Base-by-base conservation (phyloP, 2,329 filamentous ascomycete species). In the Claviceps quebecensis region DNA sequence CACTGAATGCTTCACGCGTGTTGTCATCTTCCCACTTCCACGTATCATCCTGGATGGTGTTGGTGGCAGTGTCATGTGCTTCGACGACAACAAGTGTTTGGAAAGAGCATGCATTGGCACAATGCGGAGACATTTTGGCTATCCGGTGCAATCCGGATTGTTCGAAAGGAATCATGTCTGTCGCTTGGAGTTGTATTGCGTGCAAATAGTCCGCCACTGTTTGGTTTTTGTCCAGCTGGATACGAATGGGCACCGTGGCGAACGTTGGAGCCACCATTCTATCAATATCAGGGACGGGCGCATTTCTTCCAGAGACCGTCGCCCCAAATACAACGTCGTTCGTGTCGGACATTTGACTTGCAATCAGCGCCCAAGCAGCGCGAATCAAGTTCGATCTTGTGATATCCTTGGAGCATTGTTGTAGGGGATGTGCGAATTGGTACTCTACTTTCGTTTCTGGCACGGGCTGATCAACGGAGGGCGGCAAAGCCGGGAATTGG, bases 281-380 rank as follows among this genome's bases (percentile, higher is more conserved):
- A 8, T 63, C 58, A n/a, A 59, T 53, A 13, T 53, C 59, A 1
- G 45, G 22, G 0, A 64, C 49, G 1, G 58, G 49, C 1, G 54
- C 56, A 2, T 57, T 57, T 23, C 71, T 64, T 7, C 72, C 71
- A 3, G 69, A 69, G 1, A 72, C 57, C 0, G 69, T 72, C 50
- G 66, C 64, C 1, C 71, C 71, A 48, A 72, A 72, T 5, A 69
- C 59, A 11, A 72, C 61, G 49, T 72, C 69, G 1, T 65, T 37
- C 0, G 52, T 54, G 1, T 54, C 74, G 2, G 69, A 59, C 55
- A 81, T 81, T 6, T 65, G 64, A 17, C 69, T 63, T 4, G 79
- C 58, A 1, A 83, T 58, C 48, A 74, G 71, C 8, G 72, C 69
- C 58, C 75, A 70, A 0, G 78, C 77, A 34, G 73, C 70, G 1